Evolutionary conservation across 768 basidiomycete species (phyloP).

Genomic region (Lepiota brunneoincarnata): DNA sequence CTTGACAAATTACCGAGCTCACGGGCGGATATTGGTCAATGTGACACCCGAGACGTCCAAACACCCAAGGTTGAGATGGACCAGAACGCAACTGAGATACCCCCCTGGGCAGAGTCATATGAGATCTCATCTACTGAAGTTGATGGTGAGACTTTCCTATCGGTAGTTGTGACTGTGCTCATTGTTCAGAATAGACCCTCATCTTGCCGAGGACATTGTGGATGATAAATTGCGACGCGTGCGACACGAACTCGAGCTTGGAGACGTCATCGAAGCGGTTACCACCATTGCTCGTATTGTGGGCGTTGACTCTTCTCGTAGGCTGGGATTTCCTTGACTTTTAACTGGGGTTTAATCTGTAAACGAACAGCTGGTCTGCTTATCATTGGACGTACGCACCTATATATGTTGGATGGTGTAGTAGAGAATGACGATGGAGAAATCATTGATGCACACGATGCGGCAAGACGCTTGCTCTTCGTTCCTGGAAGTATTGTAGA

Average conservation of each 20-base stretch:
- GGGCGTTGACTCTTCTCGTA: slow-evolving; percentile 91
- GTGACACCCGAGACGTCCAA: slow-evolving; percentile 45
- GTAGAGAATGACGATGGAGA: slow-evolving; percentile 86
- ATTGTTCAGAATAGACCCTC: slow-evolving; percentile 38
- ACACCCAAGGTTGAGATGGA: slow-evolving; percentile 33
- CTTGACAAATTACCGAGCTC: slow-evolving; percentile 45
- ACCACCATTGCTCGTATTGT: slow-evolving; percentile 84
- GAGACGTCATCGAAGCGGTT: slow-evolving; percentile 86
- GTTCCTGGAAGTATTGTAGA: slow-evolving; percentile 85
- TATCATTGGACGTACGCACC: slow-evolving; percentile 79
- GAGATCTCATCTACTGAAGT: slow-evolving; percentile 62
- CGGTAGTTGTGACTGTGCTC: background rate
- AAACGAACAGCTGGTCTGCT: slow-evolving; percentile 70
- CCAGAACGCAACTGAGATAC: slow-evolving; percentile 60
- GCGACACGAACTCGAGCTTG: slow-evolving; percentile 82
- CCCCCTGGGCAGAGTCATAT: slow-evolving; percentile 73
- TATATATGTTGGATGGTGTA: slow-evolving; percentile 90
- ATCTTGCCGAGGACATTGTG: slow-evolving; percentile 71
- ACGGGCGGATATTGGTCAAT: slow-evolving; percentile 43
- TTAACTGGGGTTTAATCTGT: background rate
- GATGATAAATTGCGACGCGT: slow-evolving; percentile 90
- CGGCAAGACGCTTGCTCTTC: slow-evolving; percentile 76
- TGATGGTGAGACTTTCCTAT: slow-evolving; percentile 42
- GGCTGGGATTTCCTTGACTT: slow-evolving; percentile 25
- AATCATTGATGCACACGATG: slow-evolving; percentile 84